Evolutionary conservation across 2,329 filamentous ascomycete species (phyloP).

Genomic region (Calonectria leucothoes): DNA sequence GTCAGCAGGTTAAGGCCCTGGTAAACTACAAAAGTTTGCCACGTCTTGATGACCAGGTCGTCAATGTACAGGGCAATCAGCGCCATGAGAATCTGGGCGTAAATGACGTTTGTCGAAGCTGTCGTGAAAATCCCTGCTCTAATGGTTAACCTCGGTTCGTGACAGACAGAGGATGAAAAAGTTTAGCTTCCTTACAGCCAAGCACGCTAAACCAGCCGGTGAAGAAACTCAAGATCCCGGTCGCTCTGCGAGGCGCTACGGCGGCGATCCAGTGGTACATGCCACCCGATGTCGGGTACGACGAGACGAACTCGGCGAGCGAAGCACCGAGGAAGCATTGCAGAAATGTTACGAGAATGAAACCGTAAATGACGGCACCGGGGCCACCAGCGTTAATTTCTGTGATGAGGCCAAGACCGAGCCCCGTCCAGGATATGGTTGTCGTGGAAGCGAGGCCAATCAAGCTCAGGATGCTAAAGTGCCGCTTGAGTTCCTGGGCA

Average conservation of each 20-base stretch:
- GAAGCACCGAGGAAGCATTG: constrained; percentile 59
- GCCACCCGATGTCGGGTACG: constrained; percentile 60
- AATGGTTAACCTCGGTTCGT: background rate
- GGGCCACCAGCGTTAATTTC: constrained; percentile 61
- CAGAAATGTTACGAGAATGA: constrained; percentile 59
- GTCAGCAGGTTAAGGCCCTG: constrained; percentile 57
- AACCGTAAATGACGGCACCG: constrained; percentile 61
- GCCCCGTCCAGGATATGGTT: constrained; percentile 63
- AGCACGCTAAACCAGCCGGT: constrained; percentile 58
- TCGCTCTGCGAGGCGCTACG: constrained; percentile 53
- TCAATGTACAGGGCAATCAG: constrained; percentile 55
- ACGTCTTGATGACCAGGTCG: constrained; percentile 53
- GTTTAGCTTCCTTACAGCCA: constrained; percentile 41
- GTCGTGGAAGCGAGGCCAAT: constrained; percentile 61
- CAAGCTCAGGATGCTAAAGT: constrained; percentile 59
- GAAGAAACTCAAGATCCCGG: constrained; percentile 55
- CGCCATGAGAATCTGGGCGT: constrained; percentile 54
- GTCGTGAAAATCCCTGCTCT: constrained; percentile 55
- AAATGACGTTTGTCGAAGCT: constrained; percentile 57
- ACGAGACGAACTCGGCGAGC: constrained; percentile 54
- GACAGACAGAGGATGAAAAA: background rate
- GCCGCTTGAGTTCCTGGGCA: constrained; percentile 59
- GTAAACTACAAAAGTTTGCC: constrained; percentile 61
- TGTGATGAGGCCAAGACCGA: constrained; percentile 57
- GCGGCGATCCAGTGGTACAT: constrained; percentile 65